Base-by-base conservation (phyloP, 441 rosid species). In the Viola pubescens region DNA sequence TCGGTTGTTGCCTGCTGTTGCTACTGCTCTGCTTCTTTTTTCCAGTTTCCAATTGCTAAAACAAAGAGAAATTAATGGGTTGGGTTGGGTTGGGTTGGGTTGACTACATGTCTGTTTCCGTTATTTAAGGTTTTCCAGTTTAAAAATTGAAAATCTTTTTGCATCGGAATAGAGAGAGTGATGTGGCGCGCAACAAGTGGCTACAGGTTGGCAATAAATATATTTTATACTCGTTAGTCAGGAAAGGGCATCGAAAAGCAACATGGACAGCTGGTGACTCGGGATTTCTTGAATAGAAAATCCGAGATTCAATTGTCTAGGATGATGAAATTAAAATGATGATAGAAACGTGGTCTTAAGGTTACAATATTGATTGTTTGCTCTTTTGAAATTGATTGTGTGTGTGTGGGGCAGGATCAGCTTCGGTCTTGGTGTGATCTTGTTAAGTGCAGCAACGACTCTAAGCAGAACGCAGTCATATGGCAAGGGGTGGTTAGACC, bases 401-500 rank as follows among this genome's bases (percentile, higher is more conserved):
- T 5, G 39, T 5, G 49, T 10, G 14, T 58, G 40, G 59, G 51
- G 67, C 78, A 91, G 98, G 96, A 59, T 69, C 6, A 76, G 77
- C 78, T 88, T 76, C 53, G 96, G 83, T 48, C 40, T 73, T n/a
- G 88, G 71, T 4, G 71, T 64, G 3, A 54, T 77, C 37, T 48
- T 87, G 34, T 37, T 91, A 19, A 63, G 88, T 16, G 70, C 71
- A n/a, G 84, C 89, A 56, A 80, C 78, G 6, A 91, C 88, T 58
- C 88, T 91, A 88, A 83, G 83, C 81, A 67, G 71, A 56, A 50
- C 9, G 54, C 96, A 91, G 59, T 34, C 59, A 4, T 91, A 81
- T 44, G 87, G 95, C 9, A 63, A 67, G 61, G 98, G 92, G 16
- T 88, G 98, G 96, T 41, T 88, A 5, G 78, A 82, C 6, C 75